Conservation (phyloP, 1,284 basidiomycete species). For the Apiotrichum domesticum region DNA sequence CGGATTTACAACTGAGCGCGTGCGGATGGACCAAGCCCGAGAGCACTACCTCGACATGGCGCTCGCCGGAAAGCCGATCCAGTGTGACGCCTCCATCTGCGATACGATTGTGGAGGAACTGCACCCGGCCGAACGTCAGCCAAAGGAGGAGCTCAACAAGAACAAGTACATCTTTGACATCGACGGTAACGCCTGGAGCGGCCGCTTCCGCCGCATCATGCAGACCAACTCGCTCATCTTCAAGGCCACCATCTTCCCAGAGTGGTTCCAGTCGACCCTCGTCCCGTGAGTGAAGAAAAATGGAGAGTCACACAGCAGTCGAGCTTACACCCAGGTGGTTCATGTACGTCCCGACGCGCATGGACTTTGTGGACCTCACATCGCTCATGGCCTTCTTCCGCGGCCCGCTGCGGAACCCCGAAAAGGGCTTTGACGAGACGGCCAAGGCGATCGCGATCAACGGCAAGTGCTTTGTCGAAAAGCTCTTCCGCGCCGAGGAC, state of each 20-base stretch:
- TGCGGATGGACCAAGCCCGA: constrained; percentile 14
- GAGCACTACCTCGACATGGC: constrained; percentile 42
- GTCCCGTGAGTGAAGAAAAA: constrained; percentile 24
- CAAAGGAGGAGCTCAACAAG: constrained; percentile 28
- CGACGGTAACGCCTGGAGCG: constrained; percentile 50
- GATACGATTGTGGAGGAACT: constrained; percentile 23
- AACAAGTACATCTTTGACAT: constrained; percentile 50
- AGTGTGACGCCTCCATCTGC: constrained; percentile 44
- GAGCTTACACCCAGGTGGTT: constrained; percentile 26
- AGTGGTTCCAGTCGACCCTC: constrained; percentile 45
- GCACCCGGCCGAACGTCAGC: constrained; percentile 47
- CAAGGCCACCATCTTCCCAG: constrained; percentile 47
- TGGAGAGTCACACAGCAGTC: too few relatives aligned
- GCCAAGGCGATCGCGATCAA: constrained; percentile 42
- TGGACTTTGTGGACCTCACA: constrained; percentile 44
- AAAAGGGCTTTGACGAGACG: constrained; percentile 41
- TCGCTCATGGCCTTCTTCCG: constrained; percentile 45
- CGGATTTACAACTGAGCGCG: constrained; percentile 17
- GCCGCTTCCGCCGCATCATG: constrained; percentile 44
- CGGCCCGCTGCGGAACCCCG: constrained; percentile 39
- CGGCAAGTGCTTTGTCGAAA: constrained; percentile 43
- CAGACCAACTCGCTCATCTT: constrained; percentile 48
- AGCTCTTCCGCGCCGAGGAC: constrained; percentile 44
- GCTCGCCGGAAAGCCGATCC: constrained; percentile 32
- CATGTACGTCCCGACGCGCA: constrained; percentile 42